phyloP scores from a whole-genome alignment of 1,284 basidiomycete species.

The Exobasidium rhododendri region DNA sequence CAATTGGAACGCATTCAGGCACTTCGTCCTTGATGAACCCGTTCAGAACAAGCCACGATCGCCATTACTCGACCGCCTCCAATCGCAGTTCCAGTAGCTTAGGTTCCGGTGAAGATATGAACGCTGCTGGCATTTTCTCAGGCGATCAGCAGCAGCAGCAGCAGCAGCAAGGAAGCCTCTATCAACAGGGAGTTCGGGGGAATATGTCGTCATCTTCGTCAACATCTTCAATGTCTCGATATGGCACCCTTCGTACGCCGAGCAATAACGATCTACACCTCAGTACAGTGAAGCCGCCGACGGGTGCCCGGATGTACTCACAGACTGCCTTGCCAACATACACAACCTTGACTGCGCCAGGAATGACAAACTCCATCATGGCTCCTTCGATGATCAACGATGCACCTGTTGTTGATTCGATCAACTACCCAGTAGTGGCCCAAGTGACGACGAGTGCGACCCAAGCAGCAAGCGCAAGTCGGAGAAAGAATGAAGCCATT shows the following conservation, averaged over 20 bases:
- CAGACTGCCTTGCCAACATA: slow-evolving; percentile 25
- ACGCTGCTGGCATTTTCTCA: not conserved
- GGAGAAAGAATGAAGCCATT: slow-evolving; percentile 81
- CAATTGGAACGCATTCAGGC: not conserved
- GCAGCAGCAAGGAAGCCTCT: too few species aligned
- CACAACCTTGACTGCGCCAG: slow-evolving; percentile 16
- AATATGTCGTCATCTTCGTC: not conserved
- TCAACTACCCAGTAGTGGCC: slow-evolving; percentile 10
- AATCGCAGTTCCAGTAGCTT: slow-evolving; percentile 21
- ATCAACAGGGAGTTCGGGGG: not conserved
- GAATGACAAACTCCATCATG: slow-evolving; percentile 20
- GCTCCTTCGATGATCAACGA: slow-evolving; percentile 14
- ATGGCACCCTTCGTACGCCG: too few species aligned
- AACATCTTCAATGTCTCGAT: not conserved
- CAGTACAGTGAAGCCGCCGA: not conserved
- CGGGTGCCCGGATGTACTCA: slow-evolving; percentile 20
- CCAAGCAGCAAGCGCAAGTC: slow-evolving; percentile 81
- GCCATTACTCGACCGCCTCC: slow-evolving; percentile 35
- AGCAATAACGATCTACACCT: not conserved
- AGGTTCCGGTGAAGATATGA: not conserved
- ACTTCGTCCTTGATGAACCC: slow-evolving; percentile 25
- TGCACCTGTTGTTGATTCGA: not conserved
- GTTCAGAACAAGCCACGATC: slow-evolving; percentile 31
- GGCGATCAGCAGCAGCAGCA: too few species aligned
- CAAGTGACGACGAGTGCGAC: slow-evolving; percentile 86